phyloP scores from a whole-genome alignment of 2,329 filamentous ascomycete genomes.

The Aspergillus tamarii region DNA sequence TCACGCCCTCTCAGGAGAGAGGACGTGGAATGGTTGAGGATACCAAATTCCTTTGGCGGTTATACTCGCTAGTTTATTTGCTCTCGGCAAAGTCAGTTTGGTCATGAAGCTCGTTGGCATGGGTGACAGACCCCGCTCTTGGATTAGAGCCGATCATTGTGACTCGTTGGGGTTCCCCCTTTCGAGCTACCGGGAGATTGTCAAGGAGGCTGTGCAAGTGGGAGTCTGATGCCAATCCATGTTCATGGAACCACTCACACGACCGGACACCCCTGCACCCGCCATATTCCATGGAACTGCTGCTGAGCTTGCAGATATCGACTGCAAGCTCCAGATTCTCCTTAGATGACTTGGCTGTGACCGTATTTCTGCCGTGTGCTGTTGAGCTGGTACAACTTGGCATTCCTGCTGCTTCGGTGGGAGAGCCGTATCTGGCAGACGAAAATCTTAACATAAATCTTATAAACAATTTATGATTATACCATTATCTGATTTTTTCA shows the following conservation, averaged over 20 bases:
- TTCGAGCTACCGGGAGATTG: constrained; percentile 6
- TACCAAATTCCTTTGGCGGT: not conserved
- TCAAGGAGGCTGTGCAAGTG: constrained; percentile 12
- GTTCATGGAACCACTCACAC: constrained; percentile 3
- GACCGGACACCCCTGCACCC: not conserved
- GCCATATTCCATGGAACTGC: not conserved
- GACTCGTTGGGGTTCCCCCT: constrained; percentile 6
- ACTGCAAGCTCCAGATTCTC: not conserved
- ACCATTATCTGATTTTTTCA: not conserved
- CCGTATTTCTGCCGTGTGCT: not conserved
- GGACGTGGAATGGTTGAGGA: not conserved
- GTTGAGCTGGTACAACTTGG: not conserved
- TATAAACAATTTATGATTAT: not conserved
- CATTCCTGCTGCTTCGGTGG: not conserved
- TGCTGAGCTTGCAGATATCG: constrained; percentile 2
- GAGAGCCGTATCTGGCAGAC: not conserved
- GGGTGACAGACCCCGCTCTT: constrained; percentile 1
- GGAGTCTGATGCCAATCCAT: not conserved
- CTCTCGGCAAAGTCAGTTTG: constrained; percentile 5
- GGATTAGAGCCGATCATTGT: not conserved
- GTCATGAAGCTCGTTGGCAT: not conserved
- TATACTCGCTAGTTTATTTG: constrained; percentile 2
- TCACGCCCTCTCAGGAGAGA: not conserved
- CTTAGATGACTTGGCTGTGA: not conserved
- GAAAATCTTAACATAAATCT: not conserved